A percentile compares a stretch with the other conserved stretches of the same genome.
Evolutionary conservation across 306 rosid genomes (phyloP).

Genomic region (Prunus mira): DNA sequence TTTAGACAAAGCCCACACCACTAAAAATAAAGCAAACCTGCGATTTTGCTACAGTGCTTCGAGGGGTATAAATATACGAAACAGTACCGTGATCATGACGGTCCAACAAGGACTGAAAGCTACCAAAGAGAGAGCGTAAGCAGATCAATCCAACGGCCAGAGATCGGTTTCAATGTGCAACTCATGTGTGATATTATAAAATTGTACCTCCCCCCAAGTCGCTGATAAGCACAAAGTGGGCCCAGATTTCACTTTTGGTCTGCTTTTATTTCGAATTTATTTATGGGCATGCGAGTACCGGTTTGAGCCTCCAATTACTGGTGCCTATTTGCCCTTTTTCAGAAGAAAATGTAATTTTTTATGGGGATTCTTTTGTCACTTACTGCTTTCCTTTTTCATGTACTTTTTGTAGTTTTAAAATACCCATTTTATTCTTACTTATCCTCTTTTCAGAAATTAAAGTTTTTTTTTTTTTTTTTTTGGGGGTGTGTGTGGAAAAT

Average conservation of each 20-base stretch:
- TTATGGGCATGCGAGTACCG: neutral
- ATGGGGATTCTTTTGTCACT: neutral
- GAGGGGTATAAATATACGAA: neutral
- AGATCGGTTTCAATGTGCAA: neutral
- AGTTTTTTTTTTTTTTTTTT: too few relatives aligned
- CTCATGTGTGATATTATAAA: neutral
- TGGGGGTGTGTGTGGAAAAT: too few relatives aligned
- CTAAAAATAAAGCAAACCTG: neutral
- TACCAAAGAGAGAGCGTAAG: neutral
- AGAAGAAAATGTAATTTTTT: neutral
- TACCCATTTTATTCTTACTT: neutral
- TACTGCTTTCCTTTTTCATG: too few relatives aligned
- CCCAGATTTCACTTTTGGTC: constrained; percentile 16
- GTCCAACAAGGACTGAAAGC: constrained; percentile 4
- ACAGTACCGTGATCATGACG: neutral
- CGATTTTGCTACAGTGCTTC: neutral
- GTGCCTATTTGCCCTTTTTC: neutral
- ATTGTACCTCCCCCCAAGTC: neutral
- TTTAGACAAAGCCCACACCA: constrained; percentile 17
- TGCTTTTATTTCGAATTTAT: neutral
- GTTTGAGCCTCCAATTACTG: constrained; percentile 9
- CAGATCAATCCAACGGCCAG: neutral
- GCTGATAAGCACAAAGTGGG: constrained; percentile 41
- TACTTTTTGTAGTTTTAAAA: too few relatives aligned
- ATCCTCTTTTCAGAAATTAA: too few relatives aligned